A percentile compares a stretch with the other conserved stretches of the same genome.
These are phyloP conservation scores for Taphrina sp. DNA, from an alignment of 1,139 yeast species.

Conservation along the genomic window DNA sequence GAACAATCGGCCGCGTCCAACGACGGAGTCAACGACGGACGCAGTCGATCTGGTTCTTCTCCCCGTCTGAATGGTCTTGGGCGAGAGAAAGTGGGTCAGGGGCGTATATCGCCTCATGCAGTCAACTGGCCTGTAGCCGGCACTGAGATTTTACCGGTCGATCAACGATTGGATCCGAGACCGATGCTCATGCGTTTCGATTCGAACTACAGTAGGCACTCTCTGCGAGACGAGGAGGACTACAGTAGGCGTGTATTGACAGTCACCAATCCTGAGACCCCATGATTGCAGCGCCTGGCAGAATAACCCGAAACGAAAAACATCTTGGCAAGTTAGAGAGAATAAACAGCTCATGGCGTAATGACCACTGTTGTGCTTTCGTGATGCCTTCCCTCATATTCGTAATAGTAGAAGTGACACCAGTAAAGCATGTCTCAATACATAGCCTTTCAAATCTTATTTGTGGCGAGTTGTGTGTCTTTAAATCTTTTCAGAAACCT, in stretches of 20 bases:
- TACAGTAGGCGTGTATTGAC: constrained; percentile 68
- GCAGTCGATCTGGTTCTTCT: constrained; percentile 30
- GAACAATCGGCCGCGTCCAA: constrained; percentile 11
- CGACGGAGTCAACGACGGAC: constrained; percentile 23
- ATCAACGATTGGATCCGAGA: constrained; percentile 66
- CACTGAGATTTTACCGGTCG: constrained; percentile 46
- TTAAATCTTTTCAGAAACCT: constrained; percentile 34
- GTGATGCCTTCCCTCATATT: too few species aligned
- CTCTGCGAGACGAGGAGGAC: constrained; percentile 72
- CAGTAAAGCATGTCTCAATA: too few species aligned
- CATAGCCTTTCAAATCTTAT: too few species aligned
- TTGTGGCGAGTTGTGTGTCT: too few species aligned
- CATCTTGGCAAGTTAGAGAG: too few species aligned
- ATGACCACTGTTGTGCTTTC: too few species aligned
- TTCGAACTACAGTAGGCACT: constrained; percentile 57
- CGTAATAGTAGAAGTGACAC: too few species aligned
- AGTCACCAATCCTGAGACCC: constrained; percentile 60
- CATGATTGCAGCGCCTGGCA: too few species aligned
- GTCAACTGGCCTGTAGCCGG: constrained; percentile 29
- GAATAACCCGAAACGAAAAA: too few species aligned
- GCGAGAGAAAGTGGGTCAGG: constrained; percentile 20
- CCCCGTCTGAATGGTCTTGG: constrained; percentile 30
- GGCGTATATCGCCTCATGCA: constrained; percentile 3
- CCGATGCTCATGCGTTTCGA: constrained; percentile 57
- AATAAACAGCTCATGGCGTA: too few species aligned